A percentile compares a stretch with the other conserved stretches of the same genome.
Conservation (phyloP, 495 filamentous ascomycete genomes). For the Annulohypoxylon nitens region DNA sequence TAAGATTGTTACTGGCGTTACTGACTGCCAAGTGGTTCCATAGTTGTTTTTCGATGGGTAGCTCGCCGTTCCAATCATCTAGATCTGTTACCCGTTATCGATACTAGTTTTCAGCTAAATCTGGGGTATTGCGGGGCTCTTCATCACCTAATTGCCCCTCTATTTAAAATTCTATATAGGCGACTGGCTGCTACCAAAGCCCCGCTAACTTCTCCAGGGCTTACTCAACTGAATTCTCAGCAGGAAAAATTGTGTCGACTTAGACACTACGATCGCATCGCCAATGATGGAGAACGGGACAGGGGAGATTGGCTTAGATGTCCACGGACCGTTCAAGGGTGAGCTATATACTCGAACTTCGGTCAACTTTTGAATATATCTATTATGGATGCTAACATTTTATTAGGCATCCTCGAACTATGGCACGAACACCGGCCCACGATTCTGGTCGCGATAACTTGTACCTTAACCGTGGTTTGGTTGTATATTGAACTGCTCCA, state of each 20-base stretch:
- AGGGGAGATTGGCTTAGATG: constrained; percentile 18
- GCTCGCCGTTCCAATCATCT: too few relatives aligned
- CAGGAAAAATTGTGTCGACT: constrained; percentile 20
- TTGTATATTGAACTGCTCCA: constrained; percentile 53
- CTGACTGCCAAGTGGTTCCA: neutral
- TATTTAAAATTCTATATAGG: constrained; percentile 30
- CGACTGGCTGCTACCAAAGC: constrained; percentile 11
- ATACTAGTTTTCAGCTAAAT: constrained; percentile 18
- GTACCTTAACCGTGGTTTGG: constrained; percentile 54
- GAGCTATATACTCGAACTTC: neutral
- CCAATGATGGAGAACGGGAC: constrained; percentile 34
- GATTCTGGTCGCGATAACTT: constrained; percentile 61
- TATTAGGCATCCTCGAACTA: constrained; percentile 62
- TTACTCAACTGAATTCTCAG: neutral
- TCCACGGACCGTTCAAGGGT: constrained; percentile 19
- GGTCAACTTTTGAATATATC: neutral
- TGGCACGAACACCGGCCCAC: constrained; percentile 68
- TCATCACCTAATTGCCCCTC: constrained; percentile 37
- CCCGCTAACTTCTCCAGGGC: constrained; percentile 36
- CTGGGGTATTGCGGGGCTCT: constrained; percentile 34
- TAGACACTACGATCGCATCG: neutral
- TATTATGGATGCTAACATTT: constrained; percentile 17
- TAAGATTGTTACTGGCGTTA: neutral
- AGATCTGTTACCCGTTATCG: constrained; percentile 3
- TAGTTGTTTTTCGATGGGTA: neutral